phyloP scores from a whole-genome alignment of 495 filamentous ascomycete species.

The Xylaria sp. region DNA sequence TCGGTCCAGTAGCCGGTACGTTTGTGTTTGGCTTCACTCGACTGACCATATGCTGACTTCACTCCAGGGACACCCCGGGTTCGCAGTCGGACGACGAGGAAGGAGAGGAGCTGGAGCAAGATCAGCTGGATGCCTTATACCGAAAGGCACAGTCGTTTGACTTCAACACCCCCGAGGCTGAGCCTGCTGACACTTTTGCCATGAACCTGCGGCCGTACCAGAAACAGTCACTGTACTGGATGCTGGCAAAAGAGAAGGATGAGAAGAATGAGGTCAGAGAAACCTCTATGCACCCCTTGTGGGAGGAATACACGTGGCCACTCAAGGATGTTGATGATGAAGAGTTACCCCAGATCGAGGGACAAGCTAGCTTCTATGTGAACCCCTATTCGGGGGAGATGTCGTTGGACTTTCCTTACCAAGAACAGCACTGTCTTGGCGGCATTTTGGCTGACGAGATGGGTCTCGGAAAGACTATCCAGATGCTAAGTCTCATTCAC shows the following conservation, averaged over 20 bases:
- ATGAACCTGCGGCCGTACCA: constrained; percentile 92
- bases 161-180: constrained; percentile 84
- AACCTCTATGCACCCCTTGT: constrained; percentile 91
- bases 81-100: constrained; percentile 75
- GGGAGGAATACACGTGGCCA: constrained; percentile 96
- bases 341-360: constrained; percentile 66
- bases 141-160: constrained; percentile 97
- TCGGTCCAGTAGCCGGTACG: constrained; percentile 33
- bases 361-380: constrained; percentile 82
- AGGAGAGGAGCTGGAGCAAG: constrained; percentile 89
- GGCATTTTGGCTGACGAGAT: constrained; percentile 94
- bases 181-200: constrained; percentile 80
- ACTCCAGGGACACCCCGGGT: constrained; percentile 52
- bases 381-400: constrained; percentile 97
- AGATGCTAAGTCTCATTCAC: constrained; percentile 95
- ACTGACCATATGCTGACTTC: background rate
- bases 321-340: constrained; percentile 85
- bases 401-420: constrained; percentile 88
- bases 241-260: constrained; percentile 90
- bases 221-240: constrained; percentile 94
- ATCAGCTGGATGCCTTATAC: constrained; percentile 92
- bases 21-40: background rate
- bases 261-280: constrained; percentile 67
- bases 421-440: constrained; percentile 93
- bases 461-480: constrained; percentile 93